Conservation (phyloP, 2,329 filamentous ascomycete species). For the Cordyceps pruinosa region DNA sequence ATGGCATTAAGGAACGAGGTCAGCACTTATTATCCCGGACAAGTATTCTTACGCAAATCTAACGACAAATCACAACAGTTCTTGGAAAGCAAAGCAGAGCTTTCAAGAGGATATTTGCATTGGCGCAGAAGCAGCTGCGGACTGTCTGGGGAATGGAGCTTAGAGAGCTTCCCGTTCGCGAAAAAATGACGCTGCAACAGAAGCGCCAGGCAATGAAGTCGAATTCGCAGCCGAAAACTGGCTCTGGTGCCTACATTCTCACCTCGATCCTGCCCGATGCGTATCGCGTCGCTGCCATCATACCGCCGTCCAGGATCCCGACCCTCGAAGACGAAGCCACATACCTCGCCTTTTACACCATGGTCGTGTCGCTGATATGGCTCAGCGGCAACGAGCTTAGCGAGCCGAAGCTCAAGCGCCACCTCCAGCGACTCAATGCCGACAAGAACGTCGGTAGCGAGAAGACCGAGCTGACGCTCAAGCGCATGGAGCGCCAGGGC, state of each 20-base stretch:
- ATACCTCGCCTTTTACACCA: constrained; percentile 75
- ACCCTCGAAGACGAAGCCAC: constrained; percentile 63
- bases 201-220: constrained; percentile 60
- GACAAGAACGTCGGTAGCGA: constrained; percentile 67
- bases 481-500: constrained; percentile 70
- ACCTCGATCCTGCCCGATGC: constrained; percentile 61
- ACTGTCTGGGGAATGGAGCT: constrained; percentile 87
- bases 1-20: constrained; percentile 60
- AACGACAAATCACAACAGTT: constrained; percentile 41
- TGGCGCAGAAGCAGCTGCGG: constrained; percentile 66
- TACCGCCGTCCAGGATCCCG: constrained; percentile 61
- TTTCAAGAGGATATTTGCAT: constrained; percentile 71
- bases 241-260: constrained; percentile 70
- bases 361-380: constrained; percentile 69
- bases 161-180: constrained; percentile 70
- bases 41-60: background rate
- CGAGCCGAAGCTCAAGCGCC: constrained; percentile 71
- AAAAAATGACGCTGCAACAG: constrained; percentile 75
- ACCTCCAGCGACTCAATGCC: constrained; percentile 67
- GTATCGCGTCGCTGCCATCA: constrained; percentile 60
- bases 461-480: constrained; percentile 67
- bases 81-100: constrained; percentile 61
- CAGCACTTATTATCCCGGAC: too few relatives aligned
- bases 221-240: constrained; percentile 45
- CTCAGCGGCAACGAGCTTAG: constrained; percentile 67